Percentiles rank a stretch among this genome's conserved stretches.
Evolutionary conservation across 352 stramenopile species (phyloP).

Genomic region (Pythium phragmiticola): DNA sequence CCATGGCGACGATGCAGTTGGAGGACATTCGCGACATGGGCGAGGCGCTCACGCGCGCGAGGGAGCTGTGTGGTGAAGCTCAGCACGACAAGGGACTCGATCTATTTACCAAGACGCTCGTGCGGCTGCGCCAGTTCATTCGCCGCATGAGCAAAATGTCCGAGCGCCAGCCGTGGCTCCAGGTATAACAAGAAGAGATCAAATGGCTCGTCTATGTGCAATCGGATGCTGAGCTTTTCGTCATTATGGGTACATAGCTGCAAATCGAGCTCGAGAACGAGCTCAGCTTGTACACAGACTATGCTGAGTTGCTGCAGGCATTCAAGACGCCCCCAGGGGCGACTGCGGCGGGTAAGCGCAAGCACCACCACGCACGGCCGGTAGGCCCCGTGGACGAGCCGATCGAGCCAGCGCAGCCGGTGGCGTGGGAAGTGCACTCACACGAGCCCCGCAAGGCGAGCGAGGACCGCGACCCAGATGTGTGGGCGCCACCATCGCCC

Average conservation of each 20-base stretch:
- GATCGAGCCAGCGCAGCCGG: conserved; percentile 2
- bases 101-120: conserved; percentile 60
- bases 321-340: conserved; percentile 53
- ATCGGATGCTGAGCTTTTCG: background rate
- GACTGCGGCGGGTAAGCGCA: conserved; percentile 19
- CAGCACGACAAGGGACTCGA: conserved; percentile 64
- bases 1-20: conserved; percentile 50
- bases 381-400: conserved; percentile 28
- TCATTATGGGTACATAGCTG: conserved; percentile 38
- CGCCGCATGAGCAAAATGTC: conserved; percentile 65
- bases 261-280: conserved; percentile 84
- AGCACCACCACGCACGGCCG: conserved; percentile 30
- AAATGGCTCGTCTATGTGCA: conserved; percentile 10
- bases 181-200: conserved; percentile 31
- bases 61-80: conserved; percentile 59
- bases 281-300: conserved; percentile 73
- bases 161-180: conserved; percentile 79
- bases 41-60: conserved; percentile 53
- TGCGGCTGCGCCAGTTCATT: conserved; percentile 60
- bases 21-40: conserved; percentile 70
- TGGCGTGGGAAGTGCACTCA: conserved; percentile 55
- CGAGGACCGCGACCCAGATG: conserved; percentile 51
- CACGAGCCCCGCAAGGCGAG: conserved; percentile 37
- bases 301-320: conserved; percentile 65
- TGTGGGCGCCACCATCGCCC: conserved; percentile 71